Conservation (phyloP, 331 rosid species). For the Acacia pycnantha region DNA sequence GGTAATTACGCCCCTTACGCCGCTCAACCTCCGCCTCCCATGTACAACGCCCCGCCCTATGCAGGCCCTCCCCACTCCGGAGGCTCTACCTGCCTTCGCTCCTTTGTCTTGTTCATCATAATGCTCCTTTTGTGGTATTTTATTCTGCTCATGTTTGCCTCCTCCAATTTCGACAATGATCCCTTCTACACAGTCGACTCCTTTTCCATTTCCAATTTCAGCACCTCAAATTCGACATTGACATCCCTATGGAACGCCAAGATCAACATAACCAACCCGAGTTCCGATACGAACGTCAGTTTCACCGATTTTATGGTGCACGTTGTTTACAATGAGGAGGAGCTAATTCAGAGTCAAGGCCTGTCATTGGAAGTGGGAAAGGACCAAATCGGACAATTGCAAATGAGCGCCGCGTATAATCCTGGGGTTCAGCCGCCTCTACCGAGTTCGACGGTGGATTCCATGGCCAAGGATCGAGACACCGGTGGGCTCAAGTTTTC, state of each 20-base stretch:
- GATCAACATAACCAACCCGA: not conserved
- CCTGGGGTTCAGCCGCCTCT: not conserved
- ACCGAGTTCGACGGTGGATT: constrained; percentile 4
- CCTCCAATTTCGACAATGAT: not conserved
- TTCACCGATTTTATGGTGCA: not conserved
- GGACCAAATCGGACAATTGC: not conserved
- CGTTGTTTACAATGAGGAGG: not conserved
- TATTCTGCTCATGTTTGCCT: not conserved
- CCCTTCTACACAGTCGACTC: constrained; percentile 10
- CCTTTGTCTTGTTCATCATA: constrained; percentile 18
- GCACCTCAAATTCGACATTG: not conserved
- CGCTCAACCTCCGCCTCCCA: not conserved
- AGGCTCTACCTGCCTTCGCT: not conserved
- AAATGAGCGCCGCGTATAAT: not conserved
- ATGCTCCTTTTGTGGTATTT: constrained; percentile 2
- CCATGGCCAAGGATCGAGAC: not conserved
- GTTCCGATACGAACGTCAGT: not conserved
- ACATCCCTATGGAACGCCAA: constrained; percentile 22
- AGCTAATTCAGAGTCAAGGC: not conserved
- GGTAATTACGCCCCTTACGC: not conserved
- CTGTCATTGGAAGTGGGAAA: constrained; percentile 1
- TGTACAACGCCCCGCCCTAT: not conserved
- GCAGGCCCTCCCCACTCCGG: not conserved
- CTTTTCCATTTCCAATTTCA: constrained; percentile 24
- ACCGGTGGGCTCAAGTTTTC: constrained; percentile 3